phyloP scores from a whole-genome alignment of 306 rosid genomes.

The apple (Malus domestica) region DNA sequence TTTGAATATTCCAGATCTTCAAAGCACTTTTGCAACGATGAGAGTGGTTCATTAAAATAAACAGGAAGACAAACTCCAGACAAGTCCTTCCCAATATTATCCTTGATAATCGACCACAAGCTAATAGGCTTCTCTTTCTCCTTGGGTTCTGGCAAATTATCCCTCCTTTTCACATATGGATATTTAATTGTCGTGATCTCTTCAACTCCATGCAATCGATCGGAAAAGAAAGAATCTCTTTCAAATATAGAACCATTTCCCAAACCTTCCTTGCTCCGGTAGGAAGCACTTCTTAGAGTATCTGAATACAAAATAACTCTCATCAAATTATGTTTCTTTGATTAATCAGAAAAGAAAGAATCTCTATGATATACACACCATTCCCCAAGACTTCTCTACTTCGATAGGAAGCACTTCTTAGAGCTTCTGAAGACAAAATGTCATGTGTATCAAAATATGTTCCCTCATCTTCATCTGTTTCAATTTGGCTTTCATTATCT shows the following conservation, averaged over 20 bases:
- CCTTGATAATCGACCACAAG: constrained; percentile 97
- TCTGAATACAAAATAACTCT: constrained; percentile 65
- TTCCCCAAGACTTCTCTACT: constrained; percentile 63
- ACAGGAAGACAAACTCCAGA: constrained; percentile 99
- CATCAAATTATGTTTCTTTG: constrained; percentile 44
- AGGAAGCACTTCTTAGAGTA: constrained; percentile 88
- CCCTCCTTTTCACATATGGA: constrained; percentile 84
- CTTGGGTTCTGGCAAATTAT: constrained; percentile 85
- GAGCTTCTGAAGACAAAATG: constrained; percentile 71
- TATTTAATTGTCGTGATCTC: constrained; percentile 52
- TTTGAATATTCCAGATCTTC: constrained; percentile 95
- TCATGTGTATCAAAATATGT: constrained; percentile 86
- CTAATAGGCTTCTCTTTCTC: constrained; percentile 90
- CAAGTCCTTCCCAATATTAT: constrained; percentile 95
- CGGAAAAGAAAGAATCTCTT: constrained; percentile 56
- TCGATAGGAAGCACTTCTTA: constrained; percentile 92
- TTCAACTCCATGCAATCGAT: constrained; percentile 50
- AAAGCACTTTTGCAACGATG: constrained; percentile 94
- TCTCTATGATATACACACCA: constrained; percentile 47
- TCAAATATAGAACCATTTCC: constrained; percentile 55
- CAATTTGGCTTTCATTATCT: constrained; percentile 92
- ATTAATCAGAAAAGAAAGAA: constrained; percentile 40
- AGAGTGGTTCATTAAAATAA: constrained; percentile 97
- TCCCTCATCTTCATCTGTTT: constrained; percentile 88
- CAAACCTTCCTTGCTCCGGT: constrained; percentile 68